Conservation (phyloP, 768 basidiomycete species). For the Leccinum arenicola region DNA sequence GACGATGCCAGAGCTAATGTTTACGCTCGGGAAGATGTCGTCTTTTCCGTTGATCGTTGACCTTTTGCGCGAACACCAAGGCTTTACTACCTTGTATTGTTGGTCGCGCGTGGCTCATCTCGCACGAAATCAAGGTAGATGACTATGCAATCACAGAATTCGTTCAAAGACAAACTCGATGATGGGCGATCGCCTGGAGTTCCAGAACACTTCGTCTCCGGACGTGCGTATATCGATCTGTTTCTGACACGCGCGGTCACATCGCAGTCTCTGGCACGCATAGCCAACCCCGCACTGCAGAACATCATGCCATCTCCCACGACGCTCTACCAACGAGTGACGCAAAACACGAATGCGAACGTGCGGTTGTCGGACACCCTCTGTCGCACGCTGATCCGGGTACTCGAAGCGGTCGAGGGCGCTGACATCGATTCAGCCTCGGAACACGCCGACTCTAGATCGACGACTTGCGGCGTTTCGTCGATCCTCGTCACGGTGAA, state of each 20-base stretch:
- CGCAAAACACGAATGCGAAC: not conserved
- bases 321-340: constrained; percentile 44
- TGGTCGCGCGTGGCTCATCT: not conserved
- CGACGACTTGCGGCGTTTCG: not conserved
- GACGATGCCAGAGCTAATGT: not conserved
- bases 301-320: constrained; percentile 57
- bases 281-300: constrained; percentile 42
- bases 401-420: too few relatives aligned
- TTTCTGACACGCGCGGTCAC: not conserved
- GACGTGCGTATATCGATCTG: constrained; percentile 55
- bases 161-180: constrained; percentile 79
- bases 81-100: not conserved
- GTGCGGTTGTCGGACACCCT: constrained; percentile 11
- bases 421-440: not conserved
- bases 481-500: constrained; percentile 27
- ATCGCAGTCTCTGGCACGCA: constrained; percentile 35
- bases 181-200: constrained; percentile 95
- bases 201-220: constrained; percentile 57
- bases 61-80: constrained; percentile 42
- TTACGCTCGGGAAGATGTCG: constrained; percentile 48
- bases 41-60: constrained; percentile 55
- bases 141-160: constrained; percentile 89
- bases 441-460: not conserved
- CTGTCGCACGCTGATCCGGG: not conserved
- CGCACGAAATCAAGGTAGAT: constrained; percentile 49